Evolutionary conservation across 139 green algal species (phyloP), one percentile per base, ranked within the genome.

Genomic region (Chlorella sp.): DNA sequence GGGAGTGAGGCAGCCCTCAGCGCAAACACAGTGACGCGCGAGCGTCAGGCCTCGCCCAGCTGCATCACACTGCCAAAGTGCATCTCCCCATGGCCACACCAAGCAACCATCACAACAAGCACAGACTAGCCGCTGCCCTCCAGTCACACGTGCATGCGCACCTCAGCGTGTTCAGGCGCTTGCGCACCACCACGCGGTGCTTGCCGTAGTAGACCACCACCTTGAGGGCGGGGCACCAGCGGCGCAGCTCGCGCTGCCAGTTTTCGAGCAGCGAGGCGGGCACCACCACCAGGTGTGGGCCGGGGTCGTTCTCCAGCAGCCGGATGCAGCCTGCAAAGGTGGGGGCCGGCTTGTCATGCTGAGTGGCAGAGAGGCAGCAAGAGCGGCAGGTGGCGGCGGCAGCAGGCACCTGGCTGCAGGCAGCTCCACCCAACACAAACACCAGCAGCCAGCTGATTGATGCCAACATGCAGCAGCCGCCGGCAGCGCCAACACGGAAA

Each of bases 241-340:
- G 73, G 44, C 78, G 34, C 54, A 98, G 85, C 90, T 98, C 96
- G 24, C 95, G 85, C 90, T 94, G 87, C 96, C 96, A 98, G 87
- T 98, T 98, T 82, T 97, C 94, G 77, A 98, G 90, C 60, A 98
- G 91, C 5, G 89, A 95, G 62, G 90, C 93, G 28, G 94, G 94
- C 3, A 83, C 89, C 5, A 97, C 90, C 17, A 97, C 89, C 3
- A 97, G 87, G 75, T 95, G 90, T 7, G 94, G 94, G 3, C 89
- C 86, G 7, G 34, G 43, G 36, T 94, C 88, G 3, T 81, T 69
- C 28, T 90, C 83, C 40, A 90, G 43, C 24, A 76, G 68, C 20
- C 51, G 77, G 38, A 86, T 83, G 48, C 68, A 74, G 14, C 87
- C 86, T 90, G 85, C 41, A 68, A 1, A 16, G 60, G n/a, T n/a